These are phyloP conservation scores for Trichosporon inkin DNA, from an alignment of 1,284 basidiomycete species.

Conservation along the genomic window DNA sequence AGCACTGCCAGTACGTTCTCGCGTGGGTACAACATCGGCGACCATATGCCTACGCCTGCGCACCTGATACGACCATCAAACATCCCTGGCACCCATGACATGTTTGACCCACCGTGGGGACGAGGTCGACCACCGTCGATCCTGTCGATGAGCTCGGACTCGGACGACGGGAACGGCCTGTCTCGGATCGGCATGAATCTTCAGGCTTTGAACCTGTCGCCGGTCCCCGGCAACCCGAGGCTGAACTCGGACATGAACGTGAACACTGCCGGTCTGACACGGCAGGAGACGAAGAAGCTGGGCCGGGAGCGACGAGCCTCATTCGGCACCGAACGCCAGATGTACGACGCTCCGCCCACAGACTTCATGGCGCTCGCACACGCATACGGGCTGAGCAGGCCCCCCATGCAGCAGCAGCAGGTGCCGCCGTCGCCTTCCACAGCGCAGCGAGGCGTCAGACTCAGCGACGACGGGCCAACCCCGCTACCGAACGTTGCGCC, in stretches of 20 bases:
- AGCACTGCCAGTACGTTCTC: neutral
- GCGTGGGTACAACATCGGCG: neutral
- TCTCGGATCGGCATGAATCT: constrained; percentile 2
- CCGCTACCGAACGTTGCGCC: neutral
- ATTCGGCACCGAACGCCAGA: neutral
- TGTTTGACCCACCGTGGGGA: neutral
- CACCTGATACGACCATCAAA: constrained; percentile 3
- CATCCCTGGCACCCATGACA: neutral
- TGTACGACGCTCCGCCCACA: neutral
- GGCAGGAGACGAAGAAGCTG: constrained; percentile 5
- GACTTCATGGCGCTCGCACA: neutral
- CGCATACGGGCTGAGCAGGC: neutral
- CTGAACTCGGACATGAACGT: constrained; percentile 6
- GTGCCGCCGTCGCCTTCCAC: neutral
- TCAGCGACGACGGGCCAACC: constrained; percentile 1
- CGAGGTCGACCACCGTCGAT: neutral
- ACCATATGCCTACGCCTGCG: neutral
- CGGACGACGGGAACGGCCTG: neutral
- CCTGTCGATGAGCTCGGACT: neutral
- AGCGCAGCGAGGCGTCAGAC: neutral
- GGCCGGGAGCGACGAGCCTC: constrained; percentile 2
- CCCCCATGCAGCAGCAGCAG: constrained; percentile 1
- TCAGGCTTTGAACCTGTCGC: constrained; percentile 3
- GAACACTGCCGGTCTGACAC: constrained; percentile 1
- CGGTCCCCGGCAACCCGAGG: neutral